A percentile compares a stretch with the other conserved stretches of the same genome.
These are phyloP conservation scores for Rosa hybrid DNA, from an alignment of 331 rosid species.

Conservation along the genomic window DNA sequence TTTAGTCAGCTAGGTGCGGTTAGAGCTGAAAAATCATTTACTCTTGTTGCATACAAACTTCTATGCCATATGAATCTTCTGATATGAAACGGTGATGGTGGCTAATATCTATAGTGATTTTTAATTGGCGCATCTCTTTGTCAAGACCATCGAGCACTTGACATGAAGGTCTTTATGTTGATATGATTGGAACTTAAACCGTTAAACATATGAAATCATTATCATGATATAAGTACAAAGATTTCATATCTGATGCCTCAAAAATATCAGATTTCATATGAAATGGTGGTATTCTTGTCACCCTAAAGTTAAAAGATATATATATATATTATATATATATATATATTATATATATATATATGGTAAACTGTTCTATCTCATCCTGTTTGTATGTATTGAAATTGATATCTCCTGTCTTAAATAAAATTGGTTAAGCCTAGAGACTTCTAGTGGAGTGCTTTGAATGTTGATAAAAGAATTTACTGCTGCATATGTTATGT, in stretches of 20 bases:
- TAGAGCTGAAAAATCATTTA: neutral
- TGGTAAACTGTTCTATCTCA: neutral
- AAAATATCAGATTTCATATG: neutral
- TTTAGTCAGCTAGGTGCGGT: neutral
- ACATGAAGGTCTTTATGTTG: neutral
- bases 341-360: no score
- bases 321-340: neutral
- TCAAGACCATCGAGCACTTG: constrained; percentile 1
- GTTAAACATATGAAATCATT: neutral
- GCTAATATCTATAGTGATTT: constrained; percentile 7
- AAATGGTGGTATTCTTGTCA: neutral
- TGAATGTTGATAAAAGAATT: neutral
- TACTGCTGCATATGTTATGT: neutral
- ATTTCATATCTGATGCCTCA: neutral
- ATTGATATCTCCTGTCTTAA: neutral
- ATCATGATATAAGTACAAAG: neutral
- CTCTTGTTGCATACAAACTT: neutral
- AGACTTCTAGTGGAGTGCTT: neutral
- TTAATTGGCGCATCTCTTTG: neutral
- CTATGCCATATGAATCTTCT: neutral
- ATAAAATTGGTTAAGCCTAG: neutral
- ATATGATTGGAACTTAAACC: constrained; percentile 2
- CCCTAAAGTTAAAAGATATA: neutral
- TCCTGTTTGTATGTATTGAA: neutral
- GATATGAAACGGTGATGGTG: neutral